phyloP scores from a whole-genome alignment of 2,329 filamentous ascomycete genomes.

The Cercospora zeae-maydis region DNA sequence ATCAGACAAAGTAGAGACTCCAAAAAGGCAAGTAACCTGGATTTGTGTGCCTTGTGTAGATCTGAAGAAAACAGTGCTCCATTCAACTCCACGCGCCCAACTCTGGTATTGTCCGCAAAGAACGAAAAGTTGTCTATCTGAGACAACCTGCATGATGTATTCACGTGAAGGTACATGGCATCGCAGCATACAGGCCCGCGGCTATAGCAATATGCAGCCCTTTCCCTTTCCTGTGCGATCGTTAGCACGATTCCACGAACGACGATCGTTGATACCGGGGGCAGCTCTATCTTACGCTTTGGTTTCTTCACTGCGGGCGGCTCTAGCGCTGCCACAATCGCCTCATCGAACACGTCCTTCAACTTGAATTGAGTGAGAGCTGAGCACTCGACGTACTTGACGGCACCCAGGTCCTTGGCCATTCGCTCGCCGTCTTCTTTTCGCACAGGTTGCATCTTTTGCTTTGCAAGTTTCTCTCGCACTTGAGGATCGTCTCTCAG shows the following conservation, averaged over 20 bases:
- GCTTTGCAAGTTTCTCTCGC: constrained; percentile 85
- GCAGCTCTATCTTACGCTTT: constrained; percentile 28
- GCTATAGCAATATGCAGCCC: constrained; percentile 35
- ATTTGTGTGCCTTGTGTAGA: constrained; percentile 21
- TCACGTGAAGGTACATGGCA: not conserved
- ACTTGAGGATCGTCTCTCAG: constrained; percentile 84
- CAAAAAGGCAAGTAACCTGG: constrained; percentile 13
- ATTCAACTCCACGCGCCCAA: constrained; percentile 24
- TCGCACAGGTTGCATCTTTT: constrained; percentile 91
- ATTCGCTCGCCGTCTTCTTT: constrained; percentile 93
- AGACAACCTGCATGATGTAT: constrained; percentile 13
- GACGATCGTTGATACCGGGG: not conserved
- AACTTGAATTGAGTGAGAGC: constrained; percentile 97
- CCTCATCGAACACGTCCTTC: constrained; percentile 99
- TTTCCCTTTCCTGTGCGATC: constrained; percentile 32
- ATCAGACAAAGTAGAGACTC: not conserved
- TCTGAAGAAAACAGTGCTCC: constrained; percentile 19
- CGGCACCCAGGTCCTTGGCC: constrained; percentile 94
- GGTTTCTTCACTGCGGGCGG: constrained; percentile 76
- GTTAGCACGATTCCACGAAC: not conserved
- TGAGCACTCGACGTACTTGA: constrained; percentile 99
- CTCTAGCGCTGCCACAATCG: constrained; percentile 92
- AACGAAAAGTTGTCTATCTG: constrained; percentile 15
- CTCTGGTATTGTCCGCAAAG: constrained; percentile 19
- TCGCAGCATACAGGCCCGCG: not conserved